Evolutionary conservation across 345 rosid genomes (phyloP).

Genomic region (Excoecaria agallocha): DNA sequence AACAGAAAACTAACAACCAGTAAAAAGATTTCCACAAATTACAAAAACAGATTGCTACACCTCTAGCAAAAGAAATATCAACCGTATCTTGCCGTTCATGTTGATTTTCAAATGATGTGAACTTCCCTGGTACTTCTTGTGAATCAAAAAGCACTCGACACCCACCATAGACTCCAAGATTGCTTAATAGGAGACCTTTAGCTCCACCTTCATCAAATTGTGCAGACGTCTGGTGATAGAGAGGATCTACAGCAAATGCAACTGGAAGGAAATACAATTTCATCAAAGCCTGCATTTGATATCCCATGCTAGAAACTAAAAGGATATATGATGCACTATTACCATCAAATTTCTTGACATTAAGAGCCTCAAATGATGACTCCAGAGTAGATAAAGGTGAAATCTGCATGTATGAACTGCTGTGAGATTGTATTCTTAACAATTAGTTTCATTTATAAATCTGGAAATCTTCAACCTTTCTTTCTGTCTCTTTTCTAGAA

Average conservation of each 20-base stretch:
- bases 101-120: constrained; percentile 43
- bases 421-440: constrained; percentile 23
- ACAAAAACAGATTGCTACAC: constrained; percentile 36
- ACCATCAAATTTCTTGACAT: constrained; percentile 90
- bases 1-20: neutral
- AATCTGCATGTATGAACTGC: constrained; percentile 50
- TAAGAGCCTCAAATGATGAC: constrained; percentile 78
- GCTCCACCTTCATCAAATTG: constrained; percentile 99
- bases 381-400: constrained; percentile 84
- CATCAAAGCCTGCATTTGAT: constrained; percentile 21
- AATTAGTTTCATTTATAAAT: constrained; percentile 1
- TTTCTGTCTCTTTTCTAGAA: constrained; percentile 61
- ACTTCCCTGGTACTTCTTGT: constrained; percentile 78
- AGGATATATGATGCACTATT: constrained; percentile 24
- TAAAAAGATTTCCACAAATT: neutral
- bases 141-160: constrained; percentile 95
- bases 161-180: constrained; percentile 83
- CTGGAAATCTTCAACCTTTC: constrained; percentile 50
- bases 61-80: constrained; percentile 78
- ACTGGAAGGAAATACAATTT: constrained; percentile 40
- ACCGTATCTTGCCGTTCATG: constrained; percentile 47
- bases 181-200: constrained; percentile 77
- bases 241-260: constrained; percentile 94
- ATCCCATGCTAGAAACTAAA: constrained; percentile 13
- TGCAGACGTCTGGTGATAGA: constrained; percentile 96